A percentile compares a stretch with the other conserved stretches of the same genome.
These are phyloP conservation scores for Dillenia suffruticosa DNA, from an alignment of 164 flowering plant genomes.

Conservation along the genomic window DNA sequence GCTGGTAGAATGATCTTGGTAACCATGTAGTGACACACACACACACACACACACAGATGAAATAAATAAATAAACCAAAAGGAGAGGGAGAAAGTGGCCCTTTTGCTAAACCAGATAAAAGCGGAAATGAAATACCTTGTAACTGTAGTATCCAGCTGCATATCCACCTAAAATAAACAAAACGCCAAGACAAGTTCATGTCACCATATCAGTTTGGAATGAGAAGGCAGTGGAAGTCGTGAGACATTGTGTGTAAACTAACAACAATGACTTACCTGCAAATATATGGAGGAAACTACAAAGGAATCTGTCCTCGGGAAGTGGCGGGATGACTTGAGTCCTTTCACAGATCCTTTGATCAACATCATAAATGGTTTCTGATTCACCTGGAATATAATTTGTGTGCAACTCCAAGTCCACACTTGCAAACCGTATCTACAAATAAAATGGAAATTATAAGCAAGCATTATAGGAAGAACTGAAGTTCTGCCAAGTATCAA, in stretches of 20 bases:
- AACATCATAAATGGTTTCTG: constrained; percentile 80
- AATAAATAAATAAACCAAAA: not conserved
- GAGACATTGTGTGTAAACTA: not conserved
- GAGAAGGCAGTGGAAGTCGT: not conserved
- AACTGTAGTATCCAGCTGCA: constrained; percentile 99
- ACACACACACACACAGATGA: too few species aligned
- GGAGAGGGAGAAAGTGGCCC: too few species aligned
- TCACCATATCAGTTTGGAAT: not conserved
- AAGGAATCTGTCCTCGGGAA: constrained; percentile 89
- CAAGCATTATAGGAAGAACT: not conserved
- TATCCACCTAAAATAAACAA: constrained; percentile 62
- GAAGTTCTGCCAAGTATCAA: too few species aligned
- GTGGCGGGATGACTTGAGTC: constrained; percentile 81
- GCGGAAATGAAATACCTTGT: constrained; percentile 56
- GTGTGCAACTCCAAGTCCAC: constrained; percentile 85
- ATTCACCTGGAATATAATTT: constrained; percentile 71
- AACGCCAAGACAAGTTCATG: not conserved
- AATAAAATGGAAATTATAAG: constrained; percentile 6
- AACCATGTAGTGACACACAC: too few species aligned
- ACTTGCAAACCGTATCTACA: constrained; percentile 74
- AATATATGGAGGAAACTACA: constrained; percentile 96
- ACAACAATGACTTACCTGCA: constrained; percentile 51
- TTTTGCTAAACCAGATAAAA: not conserved
- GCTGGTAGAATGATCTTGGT: too few species aligned
- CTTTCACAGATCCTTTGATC: constrained; percentile 57